A percentile compares a stretch with the other conserved stretches of the same genome.
These are phyloP conservation scores for Lachnellula cervina DNA, from an alignment of 2,329 filamentous ascomycete species.

Conservation along the genomic window DNA sequence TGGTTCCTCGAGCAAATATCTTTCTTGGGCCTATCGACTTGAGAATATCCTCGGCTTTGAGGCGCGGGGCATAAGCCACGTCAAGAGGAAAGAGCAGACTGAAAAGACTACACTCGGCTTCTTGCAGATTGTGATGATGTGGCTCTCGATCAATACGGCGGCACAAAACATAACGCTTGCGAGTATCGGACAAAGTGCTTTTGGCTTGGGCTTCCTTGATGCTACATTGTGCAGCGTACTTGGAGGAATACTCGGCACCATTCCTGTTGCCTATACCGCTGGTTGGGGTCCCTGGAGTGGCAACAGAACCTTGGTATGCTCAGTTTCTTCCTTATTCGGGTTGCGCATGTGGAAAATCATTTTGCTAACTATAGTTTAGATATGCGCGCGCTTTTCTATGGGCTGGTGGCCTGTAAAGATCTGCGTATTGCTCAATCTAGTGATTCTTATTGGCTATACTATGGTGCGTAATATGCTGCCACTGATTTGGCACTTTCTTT, in stretches of 20 bases:
- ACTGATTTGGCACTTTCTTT: no score
- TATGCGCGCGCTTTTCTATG: slow-evolving; percentile 55
- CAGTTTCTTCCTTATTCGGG: background rate
- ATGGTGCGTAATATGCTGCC: slow-evolving; percentile 29
- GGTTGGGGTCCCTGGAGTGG: slow-evolving; percentile 58
- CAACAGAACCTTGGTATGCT: slow-evolving; percentile 53
- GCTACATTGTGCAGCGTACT: slow-evolving; percentile 52
- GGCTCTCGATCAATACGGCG: slow-evolving; percentile 58
- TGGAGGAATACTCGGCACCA: slow-evolving; percentile 49
- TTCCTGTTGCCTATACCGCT: slow-evolving; percentile 54
- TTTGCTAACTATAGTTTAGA: slow-evolving; percentile 11
- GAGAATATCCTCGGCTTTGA: slow-evolving; percentile 36
- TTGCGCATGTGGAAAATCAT: slow-evolving; percentile 18
- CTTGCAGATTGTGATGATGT: slow-evolving; percentile 42
- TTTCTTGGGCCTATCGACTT: slow-evolving; percentile 18
- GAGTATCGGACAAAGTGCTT: slow-evolving; percentile 56
- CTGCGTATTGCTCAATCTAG: slow-evolving; percentile 56
- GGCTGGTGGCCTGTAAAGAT: slow-evolving; percentile 63
- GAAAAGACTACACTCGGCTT: slow-evolving; percentile 23
- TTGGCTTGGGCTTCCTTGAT: slow-evolving; percentile 53
- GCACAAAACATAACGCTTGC: slow-evolving; percentile 62
- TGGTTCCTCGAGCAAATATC: slow-evolving; percentile 9
- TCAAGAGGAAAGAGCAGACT: slow-evolving; percentile 50
- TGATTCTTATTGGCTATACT: slow-evolving; percentile 57
- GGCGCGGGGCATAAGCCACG: slow-evolving; percentile 55